Evolutionary conservation across 345 rosid species (phyloP).

Genomic region (Dimocarpus longan): DNA sequence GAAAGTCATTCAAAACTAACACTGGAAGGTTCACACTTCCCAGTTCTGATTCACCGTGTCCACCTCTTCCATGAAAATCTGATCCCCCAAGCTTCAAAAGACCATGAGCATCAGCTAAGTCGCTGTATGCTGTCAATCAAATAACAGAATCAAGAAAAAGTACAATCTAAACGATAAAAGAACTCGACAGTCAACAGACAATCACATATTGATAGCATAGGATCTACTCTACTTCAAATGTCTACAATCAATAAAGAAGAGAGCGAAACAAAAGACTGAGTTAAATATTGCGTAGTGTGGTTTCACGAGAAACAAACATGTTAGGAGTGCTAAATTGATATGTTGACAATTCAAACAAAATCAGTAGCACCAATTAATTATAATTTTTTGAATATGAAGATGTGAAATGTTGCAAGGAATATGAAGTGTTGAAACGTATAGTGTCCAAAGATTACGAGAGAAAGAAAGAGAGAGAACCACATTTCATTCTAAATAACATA

Average conservation of each 20-base stretch:
- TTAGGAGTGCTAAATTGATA: background rate
- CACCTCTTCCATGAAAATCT: conserved; percentile 89
- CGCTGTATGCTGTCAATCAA: conserved; percentile 59
- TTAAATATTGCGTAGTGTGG: background rate
- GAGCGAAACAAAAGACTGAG: background rate
- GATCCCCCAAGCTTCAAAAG: conserved; percentile 96
- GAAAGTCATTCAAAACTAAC: conserved; percentile 60
- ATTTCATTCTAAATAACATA: conserved; percentile 26
- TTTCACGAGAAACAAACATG: background rate
- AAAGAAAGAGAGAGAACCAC: background rate
- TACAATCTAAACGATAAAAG: background rate
- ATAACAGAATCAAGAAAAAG: conserved; percentile 9
- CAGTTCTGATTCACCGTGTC: conserved; percentile 73
- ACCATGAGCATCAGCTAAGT: conserved; percentile 71
- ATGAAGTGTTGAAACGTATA: background rate
- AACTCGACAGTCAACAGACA: background rate
- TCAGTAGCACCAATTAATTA: background rate
- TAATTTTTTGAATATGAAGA: background rate
- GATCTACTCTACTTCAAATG: background rate
- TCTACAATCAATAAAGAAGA: background rate
- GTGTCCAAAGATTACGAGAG: background rate
- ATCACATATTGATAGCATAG: background rate
- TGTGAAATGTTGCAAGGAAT: background rate
- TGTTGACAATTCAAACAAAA: background rate
- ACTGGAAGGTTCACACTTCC: conserved; percentile 88